Conservation (phyloP, 1,284 basidiomycete genomes). For the Vanrija pseudolonga region DNA sequence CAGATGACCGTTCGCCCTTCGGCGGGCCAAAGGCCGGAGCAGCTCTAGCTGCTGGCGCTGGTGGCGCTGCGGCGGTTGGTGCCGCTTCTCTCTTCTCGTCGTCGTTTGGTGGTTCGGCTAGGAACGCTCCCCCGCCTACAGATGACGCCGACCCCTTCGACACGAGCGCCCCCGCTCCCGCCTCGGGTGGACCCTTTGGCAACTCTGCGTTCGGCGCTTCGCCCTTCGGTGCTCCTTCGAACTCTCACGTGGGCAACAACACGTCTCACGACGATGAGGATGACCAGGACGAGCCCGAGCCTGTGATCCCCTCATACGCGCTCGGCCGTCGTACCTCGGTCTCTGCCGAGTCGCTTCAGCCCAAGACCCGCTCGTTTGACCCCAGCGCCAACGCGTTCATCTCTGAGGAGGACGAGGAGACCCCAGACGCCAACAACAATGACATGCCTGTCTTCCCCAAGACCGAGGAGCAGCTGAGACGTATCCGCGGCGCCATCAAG, state of each 20-base stretch:
- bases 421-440: constrained; percentile 33
- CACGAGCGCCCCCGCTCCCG: constrained; percentile 18
- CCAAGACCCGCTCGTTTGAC: constrained; percentile 48
- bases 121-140: neutral
- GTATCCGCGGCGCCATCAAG: constrained; percentile 81
- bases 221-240: constrained; percentile 36
- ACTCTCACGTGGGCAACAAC: constrained; percentile 50
- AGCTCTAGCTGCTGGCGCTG: constrained; percentile 18
- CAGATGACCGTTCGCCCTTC: constrained; percentile 38
- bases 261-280: constrained; percentile 9
- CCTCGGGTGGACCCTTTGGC: constrained; percentile 14
- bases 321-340: constrained; percentile 89
- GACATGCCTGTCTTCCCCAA: constrained; percentile 69
- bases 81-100: constrained; percentile 19
- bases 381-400: constrained; percentile 29
- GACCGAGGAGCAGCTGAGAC: constrained; percentile 73
- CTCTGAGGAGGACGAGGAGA: constrained; percentile 41
- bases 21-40: constrained; percentile 33
- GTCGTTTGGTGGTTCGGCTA: constrained; percentile 24
- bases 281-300: constrained; percentile 32
- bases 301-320: constrained; percentile 57
- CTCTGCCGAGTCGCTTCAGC: constrained; percentile 91
- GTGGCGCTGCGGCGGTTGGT: constrained; percentile 20
- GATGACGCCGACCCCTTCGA: constrained; percentile 25
- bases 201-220: constrained; percentile 23